Evolutionary conservation across 1,139 yeast species (phyloP).

Genomic region (Blastobotrys petasosporus): DNA sequence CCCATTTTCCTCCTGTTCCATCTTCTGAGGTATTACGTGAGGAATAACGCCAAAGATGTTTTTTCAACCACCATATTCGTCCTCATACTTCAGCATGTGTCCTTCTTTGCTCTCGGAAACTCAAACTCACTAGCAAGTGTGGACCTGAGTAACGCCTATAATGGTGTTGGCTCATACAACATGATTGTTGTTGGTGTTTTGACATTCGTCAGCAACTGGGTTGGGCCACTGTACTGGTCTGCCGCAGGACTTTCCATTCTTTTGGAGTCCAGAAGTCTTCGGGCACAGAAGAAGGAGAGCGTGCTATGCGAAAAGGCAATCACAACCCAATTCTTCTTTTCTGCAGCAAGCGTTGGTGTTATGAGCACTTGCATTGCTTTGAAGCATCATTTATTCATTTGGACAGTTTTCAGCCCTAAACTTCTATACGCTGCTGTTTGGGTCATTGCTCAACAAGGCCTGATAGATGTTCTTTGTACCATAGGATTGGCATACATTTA

Average conservation of each 20-base stretch:
- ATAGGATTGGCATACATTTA: conserved; percentile 3
- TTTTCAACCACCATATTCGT: conserved; percentile 25
- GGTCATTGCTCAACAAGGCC: conserved; percentile 37
- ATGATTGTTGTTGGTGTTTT: conserved; percentile 68
- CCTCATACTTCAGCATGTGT: conserved; percentile 55
- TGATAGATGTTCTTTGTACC: conserved; percentile 21
- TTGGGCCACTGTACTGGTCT: conserved; percentile 82
- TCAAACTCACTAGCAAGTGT: conserved; percentile 90
- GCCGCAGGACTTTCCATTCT: conserved; percentile 46
- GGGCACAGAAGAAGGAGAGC: conserved; percentile 11
- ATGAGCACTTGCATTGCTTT: conserved; percentile 65
- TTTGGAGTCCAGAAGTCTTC: conserved; percentile 33
- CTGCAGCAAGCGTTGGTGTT: conserved; percentile 51
- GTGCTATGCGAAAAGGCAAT: conserved; percentile 29
- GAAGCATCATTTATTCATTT: conserved; percentile 82
- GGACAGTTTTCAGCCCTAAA: conserved; percentile 98
- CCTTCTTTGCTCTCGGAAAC: conserved; percentile 84
- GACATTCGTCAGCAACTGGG: conserved; percentile 77
- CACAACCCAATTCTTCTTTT: conserved; percentile 47
- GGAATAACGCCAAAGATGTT: conserved; percentile 19
- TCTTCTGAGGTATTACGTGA: conserved; percentile 25
- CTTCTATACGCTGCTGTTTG: conserved; percentile 75
- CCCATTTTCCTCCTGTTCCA: conserved; percentile 59
- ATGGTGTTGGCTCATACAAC: conserved; percentile 69
- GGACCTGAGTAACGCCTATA: conserved; percentile 85